Percentiles rank a stretch among this genome's conserved stretches.
Conservation (phyloP, 2,329 filamentous ascomycete genomes). For the Aspergillus tamarii region DNA sequence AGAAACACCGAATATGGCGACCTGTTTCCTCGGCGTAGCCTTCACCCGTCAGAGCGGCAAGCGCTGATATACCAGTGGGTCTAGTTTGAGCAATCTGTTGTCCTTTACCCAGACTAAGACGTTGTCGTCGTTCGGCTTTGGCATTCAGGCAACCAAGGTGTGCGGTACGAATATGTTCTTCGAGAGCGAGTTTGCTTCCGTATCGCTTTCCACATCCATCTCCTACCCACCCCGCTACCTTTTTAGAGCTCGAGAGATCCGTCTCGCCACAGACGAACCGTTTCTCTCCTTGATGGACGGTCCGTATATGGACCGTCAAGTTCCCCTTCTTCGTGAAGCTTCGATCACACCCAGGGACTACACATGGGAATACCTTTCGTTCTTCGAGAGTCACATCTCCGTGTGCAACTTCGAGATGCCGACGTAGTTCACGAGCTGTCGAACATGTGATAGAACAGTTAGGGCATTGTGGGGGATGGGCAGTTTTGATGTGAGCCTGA, state of each 20-base stretch:
- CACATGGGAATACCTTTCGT: slow-evolving; percentile 68
- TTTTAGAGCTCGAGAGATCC: slow-evolving; percentile 60
- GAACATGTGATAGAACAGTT: slow-evolving; percentile 73
- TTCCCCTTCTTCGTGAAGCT: slow-evolving; percentile 85
- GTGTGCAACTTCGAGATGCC: slow-evolving; percentile 79
- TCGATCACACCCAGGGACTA: slow-evolving; percentile 69
- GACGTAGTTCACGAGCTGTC: slow-evolving; percentile 68
- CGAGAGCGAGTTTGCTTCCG: slow-evolving; percentile 74
- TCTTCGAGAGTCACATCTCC: slow-evolving; percentile 62
- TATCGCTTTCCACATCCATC: slow-evolving; percentile 76
- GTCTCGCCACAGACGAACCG: slow-evolving; percentile 78
- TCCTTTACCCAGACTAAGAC: slow-evolving; percentile 30
- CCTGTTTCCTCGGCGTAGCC: slow-evolving; percentile 57
- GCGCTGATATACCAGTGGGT: slow-evolving; percentile 33
- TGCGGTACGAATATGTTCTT: slow-evolving; percentile 81
- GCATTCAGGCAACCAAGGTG: slow-evolving; percentile 67
- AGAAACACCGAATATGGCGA: slow-evolving; percentile 56
- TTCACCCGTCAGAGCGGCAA: slow-evolving; percentile 58
- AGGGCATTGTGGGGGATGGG: slow-evolving; percentile 72
- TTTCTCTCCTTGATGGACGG: slow-evolving; percentile 72
- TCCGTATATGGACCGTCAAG: slow-evolving; percentile 75
- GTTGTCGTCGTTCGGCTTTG: slow-evolving; percentile 43
- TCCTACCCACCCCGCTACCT: slow-evolving; percentile 66
- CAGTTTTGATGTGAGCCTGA: slow-evolving; percentile 71
- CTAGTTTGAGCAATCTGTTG: slow-evolving; percentile 18